Conservation (phyloP, 176 grass and related monocot genomes). For the Triticum turgidum region DNA sequence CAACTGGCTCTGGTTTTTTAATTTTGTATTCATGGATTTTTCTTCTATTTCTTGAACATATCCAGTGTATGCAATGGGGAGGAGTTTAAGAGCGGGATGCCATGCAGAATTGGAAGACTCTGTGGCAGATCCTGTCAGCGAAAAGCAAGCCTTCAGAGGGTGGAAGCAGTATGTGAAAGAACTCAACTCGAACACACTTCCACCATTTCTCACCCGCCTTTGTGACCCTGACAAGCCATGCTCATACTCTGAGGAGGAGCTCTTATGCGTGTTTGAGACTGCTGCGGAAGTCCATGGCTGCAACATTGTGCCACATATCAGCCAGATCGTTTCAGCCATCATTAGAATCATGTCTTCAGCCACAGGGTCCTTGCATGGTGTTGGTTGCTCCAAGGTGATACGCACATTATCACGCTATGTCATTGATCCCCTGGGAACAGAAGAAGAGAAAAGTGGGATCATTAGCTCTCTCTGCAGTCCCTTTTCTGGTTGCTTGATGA, state of each 20-base stretch:
- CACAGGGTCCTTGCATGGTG: slow-evolving; percentile 29
- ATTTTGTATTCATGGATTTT: not conserved
- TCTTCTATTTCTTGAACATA: slow-evolving; percentile 13
- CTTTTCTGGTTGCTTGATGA: slow-evolving; percentile 63
- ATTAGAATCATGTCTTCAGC: slow-evolving; percentile 37
- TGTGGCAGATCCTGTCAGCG: not conserved
- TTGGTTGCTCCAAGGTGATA: slow-evolving; percentile 47
- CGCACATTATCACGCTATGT: slow-evolving; percentile 45
- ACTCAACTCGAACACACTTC: slow-evolving; percentile 51
- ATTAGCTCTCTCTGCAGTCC: slow-evolving; percentile 44
- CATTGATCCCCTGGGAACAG: slow-evolving; percentile 48
- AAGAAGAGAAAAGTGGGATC: slow-evolving; percentile 48
- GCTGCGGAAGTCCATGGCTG: slow-evolving; percentile 54
- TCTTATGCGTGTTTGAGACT: slow-evolving; percentile 51
- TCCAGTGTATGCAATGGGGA: slow-evolving; percentile 51
- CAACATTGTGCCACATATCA: slow-evolving; percentile 46
- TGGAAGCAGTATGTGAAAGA: slow-evolving; percentile 46
- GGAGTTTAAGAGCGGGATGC: slow-evolving; percentile 1
- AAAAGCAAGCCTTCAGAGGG: slow-evolving; percentile 33
- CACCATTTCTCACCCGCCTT: slow-evolving; percentile 54
- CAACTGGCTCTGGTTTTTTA: not conserved
- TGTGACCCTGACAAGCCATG: slow-evolving; percentile 34
- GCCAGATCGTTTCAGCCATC: slow-evolving; percentile 41
- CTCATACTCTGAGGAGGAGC: slow-evolving; percentile 32
- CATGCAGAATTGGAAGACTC: slow-evolving; percentile 23